Evolutionary conservation across 805 yeast genomes (phyloP), one percentile per base, ranked within the genome.

Genomic region (Nakazawaea siamensis): DNA sequence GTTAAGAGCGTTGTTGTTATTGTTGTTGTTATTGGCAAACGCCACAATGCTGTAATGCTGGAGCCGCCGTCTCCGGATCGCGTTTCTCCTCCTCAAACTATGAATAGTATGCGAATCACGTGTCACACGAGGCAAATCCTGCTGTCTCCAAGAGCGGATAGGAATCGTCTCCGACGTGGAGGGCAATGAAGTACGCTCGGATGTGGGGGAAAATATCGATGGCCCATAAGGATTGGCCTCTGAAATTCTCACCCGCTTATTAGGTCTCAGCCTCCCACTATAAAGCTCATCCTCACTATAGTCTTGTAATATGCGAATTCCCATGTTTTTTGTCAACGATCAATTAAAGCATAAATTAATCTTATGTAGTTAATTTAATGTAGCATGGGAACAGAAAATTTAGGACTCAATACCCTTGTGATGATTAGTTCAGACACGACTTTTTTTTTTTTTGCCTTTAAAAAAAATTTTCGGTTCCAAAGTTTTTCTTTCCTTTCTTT

Each of bases 401-500:
- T n/a, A n/a, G n/a, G n/a, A n/a, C n/a, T n/a, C n/a, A n/a, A n/a
- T 18, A 18, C 31, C 15, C 7, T 17, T 14, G 13, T 27, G 23
- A 13, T 13, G 16, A 25, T 4, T 12, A 13, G 15, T 29, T n/a
- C 24, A 23, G 28, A 23, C 34, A 25, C 15, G 27, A 25, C n/a
- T 13, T 25, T 13, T 17, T 26, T 20, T 33, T 26, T 18, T 20
- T 34, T 16, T 31, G 13, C 28, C 13, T 14, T 23, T 27, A 24
- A 26, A 30, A 21, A 38, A 28, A 34, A 29, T 38, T 35, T 31
- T 30, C 24, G 13, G 7, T 10, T 20, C 23, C 23, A 7, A 8
- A 7, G 23, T 10, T 20, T 20, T 20, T 39, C 42, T 44, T 38
- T 38, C 43, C 44, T 24, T 41, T 44, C 54, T 43, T 47, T 47